Evolutionary conservation across 1,284 basidiomycete species (phyloP).

Genomic region (Phenoliferia sp.): DNA sequence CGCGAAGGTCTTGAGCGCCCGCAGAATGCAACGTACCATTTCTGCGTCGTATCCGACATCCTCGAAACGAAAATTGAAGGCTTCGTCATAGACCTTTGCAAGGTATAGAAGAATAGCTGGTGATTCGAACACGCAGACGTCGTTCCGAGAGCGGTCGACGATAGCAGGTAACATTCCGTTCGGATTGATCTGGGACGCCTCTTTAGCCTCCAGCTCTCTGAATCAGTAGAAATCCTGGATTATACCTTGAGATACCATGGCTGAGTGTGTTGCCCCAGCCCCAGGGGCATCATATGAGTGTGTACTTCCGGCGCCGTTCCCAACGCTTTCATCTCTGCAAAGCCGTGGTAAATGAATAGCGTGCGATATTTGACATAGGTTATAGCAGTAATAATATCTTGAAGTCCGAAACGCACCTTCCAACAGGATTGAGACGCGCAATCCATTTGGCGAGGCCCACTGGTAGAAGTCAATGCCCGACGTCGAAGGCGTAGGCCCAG

Average conservation of each 20-base stretch:
- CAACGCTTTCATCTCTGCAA: neutral
- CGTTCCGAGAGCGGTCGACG: constrained; percentile 50
- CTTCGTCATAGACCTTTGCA: constrained; percentile 46
- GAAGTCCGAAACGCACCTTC: no score
- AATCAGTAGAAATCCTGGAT: constrained; percentile 60
- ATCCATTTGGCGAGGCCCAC: neutral
- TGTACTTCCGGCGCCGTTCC: neutral
- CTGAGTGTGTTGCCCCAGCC: constrained; percentile 49
- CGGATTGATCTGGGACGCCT: neutral
- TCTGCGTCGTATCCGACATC: constrained; percentile 40
- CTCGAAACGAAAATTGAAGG: constrained; percentile 55
- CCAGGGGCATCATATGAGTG: neutral
- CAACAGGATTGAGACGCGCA: neutral
- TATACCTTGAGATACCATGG: constrained; percentile 39
- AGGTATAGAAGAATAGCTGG: constrained; percentile 64
- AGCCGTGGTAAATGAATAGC: no score
- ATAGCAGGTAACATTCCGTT: constrained; percentile 30
- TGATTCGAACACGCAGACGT: constrained; percentile 62
- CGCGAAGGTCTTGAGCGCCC: neutral
- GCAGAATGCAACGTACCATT: constrained; percentile 46
- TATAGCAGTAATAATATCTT: no score
- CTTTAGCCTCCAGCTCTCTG: no score
- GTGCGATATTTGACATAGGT: no score
- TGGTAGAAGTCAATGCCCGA: neutral
- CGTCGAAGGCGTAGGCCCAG: neutral